Percentiles rank a stretch among this genome's conserved stretches.
Conservation (phyloP, 805 yeast genomes). For the Saturnispora galanensis region DNA sequence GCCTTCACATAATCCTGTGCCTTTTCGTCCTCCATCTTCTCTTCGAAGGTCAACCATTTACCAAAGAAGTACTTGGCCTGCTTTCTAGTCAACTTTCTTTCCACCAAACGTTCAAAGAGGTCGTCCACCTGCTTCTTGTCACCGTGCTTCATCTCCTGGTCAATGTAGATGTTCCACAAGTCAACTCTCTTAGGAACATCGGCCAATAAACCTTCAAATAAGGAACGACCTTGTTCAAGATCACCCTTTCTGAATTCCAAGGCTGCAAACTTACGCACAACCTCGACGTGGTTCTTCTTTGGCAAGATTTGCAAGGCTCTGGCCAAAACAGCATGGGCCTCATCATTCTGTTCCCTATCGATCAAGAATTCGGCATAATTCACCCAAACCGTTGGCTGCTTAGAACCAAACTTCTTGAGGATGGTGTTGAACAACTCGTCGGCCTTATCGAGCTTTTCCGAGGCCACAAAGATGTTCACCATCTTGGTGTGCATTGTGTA, state of each 20-base stretch:
- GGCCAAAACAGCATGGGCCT: constrained; percentile 65
- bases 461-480: constrained; percentile 61
- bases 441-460: constrained; percentile 68
- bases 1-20: constrained; percentile 80
- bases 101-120: constrained; percentile 71
- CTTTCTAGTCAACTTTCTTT: constrained; percentile 62
- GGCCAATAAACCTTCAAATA: constrained; percentile 83
- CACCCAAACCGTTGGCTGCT: constrained; percentile 66
- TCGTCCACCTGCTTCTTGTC: constrained; percentile 63
- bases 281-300: constrained; percentile 64
- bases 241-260: constrained; percentile 83
- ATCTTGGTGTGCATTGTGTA: constrained; percentile 70
- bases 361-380: constrained; percentile 69
- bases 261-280: constrained; percentile 81
- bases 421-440: constrained; percentile 53
- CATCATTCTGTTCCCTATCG: constrained; percentile 45
- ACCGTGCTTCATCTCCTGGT: constrained; percentile 73
- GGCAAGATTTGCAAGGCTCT: constrained; percentile 64
- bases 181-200: constrained; percentile 90
- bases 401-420: constrained; percentile 70
- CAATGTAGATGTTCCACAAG: constrained; percentile 91
- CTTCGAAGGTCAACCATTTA: constrained; percentile 83
- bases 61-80: constrained; percentile 93
- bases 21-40: constrained; percentile 54
- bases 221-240: constrained; percentile 86